Base-by-base conservation (phyloP, 208 protist species). In the Naegleria gruberi region DNA sequence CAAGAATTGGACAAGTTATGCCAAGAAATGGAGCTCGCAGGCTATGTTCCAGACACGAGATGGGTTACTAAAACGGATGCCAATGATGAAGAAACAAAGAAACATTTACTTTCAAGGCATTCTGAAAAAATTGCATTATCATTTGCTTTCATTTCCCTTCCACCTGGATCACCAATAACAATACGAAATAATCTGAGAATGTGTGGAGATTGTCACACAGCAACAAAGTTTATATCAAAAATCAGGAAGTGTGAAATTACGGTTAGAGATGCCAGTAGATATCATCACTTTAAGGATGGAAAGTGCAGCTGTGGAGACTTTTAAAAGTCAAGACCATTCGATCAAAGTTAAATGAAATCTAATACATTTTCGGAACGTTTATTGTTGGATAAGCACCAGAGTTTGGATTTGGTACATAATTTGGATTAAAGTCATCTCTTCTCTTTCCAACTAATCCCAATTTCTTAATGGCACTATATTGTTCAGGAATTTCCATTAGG, bases 401-500 rank as follows among this genome's bases (percentile, higher is more conserved):
- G n/a, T n/a, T n/a, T n/a, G n/a, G n/a, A 19, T 65, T 65, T 77
- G 65, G 65, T 37, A 37, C 26, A 37, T 37, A 30, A 37, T 77
- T 77, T 77, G 65, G 65, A 37, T 77, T 77, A 37, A 37, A 77
- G 17, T 12, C 8, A 37, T 19, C 26, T 37, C 65, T 77, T n/a
- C n/a, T 77, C 65, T 77, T 90, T 82, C 46, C 42, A 10, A 90
- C 19, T 1, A 90, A 74, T 40, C 90, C 37, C 17, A 91, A 82
- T 37, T 89, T 57, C 74, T 82, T 89, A 17, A 91, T 89, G 2
- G 44, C 82, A 30, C 89, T 65, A 51, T 85, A 95, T 90, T 95
- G 93, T 30, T 94, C 84, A 30, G 93, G 93, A 23, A 95, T 93
- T 86, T 95, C 94, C 90, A 91, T 88, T 5, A 95, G 73, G 17